These are phyloP conservation scores for Neurospora sp. DNA, from an alignment of 495 filamentous ascomycete species.

Conservation along the genomic window DNA sequence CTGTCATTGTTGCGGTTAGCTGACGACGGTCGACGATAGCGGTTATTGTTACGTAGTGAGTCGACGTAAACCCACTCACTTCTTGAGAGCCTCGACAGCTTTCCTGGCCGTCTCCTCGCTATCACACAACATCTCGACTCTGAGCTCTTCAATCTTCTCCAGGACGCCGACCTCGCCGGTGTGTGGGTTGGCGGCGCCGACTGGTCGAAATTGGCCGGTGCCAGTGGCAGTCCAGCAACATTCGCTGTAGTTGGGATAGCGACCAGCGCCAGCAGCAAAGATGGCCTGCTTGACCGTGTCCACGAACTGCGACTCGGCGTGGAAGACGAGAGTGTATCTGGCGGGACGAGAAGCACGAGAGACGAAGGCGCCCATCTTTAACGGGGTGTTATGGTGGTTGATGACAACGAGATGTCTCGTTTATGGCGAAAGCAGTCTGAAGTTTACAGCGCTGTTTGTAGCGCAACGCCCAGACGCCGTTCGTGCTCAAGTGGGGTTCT, in stretches of 20 bases:
- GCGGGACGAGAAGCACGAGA: background rate
- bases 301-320: constrained; percentile 39
- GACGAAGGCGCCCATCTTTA: background rate
- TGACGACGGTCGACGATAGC: background rate
- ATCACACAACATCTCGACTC: constrained; percentile 45
- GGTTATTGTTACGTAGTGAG: background rate
- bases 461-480: background rate
- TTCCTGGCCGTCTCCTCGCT: constrained; percentile 30
- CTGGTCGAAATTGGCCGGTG: constrained; percentile 45
- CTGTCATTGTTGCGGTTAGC: constrained; percentile 19
- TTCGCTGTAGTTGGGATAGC: constrained; percentile 53
- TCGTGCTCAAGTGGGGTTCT: background rate
- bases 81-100: constrained; percentile 51
- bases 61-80: constrained; percentile 27
- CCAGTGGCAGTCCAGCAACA: constrained; percentile 47
- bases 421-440: no score
- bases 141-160: constrained; percentile 39
- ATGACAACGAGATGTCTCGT: background rate
- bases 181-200: constrained; percentile 44
- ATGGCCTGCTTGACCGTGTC: constrained; percentile 47
- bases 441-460: no score
- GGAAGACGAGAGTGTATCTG: constrained; percentile 43
- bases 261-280: constrained; percentile 54
- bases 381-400: background rate
- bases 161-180: constrained; percentile 44